Conservation (phyloP, 345 rosid genomes). For the Eucalyptus erythrocorys region DNA sequence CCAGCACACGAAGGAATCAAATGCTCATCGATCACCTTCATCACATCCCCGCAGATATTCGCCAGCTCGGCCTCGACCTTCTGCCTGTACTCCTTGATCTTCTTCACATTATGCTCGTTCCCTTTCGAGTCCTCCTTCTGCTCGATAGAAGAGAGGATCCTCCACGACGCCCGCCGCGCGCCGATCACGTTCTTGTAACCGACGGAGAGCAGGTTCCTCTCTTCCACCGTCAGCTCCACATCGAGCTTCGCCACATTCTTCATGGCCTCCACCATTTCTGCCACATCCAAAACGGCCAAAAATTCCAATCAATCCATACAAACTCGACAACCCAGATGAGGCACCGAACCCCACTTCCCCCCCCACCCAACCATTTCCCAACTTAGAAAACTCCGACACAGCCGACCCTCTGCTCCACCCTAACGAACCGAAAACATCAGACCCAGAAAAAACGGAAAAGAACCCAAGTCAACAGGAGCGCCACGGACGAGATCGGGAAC, state of each 20-base stretch:
- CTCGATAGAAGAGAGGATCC: slow-evolving; percentile 25
- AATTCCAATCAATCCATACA: neutral
- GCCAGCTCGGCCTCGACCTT: slow-evolving; percentile 18
- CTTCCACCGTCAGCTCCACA: slow-evolving; percentile 23
- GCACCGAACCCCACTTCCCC: neutral
- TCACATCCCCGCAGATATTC: slow-evolving; percentile 11
- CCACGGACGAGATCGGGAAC: neutral
- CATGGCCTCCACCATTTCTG: slow-evolving; percentile 30
- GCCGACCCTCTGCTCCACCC: neutral
- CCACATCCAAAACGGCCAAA: neutral
- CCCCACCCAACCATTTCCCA: neutral
- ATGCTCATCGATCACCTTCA: slow-evolving; percentile 21
- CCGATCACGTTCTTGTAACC: slow-evolving; percentile 26
- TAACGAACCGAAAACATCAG: neutral
- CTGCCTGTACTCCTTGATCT: slow-evolving; percentile 24
- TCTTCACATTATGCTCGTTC: slow-evolving; percentile 14
- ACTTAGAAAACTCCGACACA: neutral
- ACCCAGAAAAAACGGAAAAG: neutral
- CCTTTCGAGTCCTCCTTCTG: slow-evolving; percentile 23
- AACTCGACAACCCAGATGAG: neutral
- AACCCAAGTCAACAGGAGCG: neutral
- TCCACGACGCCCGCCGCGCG: slow-evolving; percentile 27
- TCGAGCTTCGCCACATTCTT: slow-evolving; percentile 22
- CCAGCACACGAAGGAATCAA: slow-evolving; percentile 13
- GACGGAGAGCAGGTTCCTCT: slow-evolving; percentile 24